Percentiles rank a stretch among this genome's conserved stretches.
These are phyloP conservation scores for Letharia lupina DNA, from an alignment of 495 filamentous ascomycete genomes.

Conservation along the genomic window DNA sequence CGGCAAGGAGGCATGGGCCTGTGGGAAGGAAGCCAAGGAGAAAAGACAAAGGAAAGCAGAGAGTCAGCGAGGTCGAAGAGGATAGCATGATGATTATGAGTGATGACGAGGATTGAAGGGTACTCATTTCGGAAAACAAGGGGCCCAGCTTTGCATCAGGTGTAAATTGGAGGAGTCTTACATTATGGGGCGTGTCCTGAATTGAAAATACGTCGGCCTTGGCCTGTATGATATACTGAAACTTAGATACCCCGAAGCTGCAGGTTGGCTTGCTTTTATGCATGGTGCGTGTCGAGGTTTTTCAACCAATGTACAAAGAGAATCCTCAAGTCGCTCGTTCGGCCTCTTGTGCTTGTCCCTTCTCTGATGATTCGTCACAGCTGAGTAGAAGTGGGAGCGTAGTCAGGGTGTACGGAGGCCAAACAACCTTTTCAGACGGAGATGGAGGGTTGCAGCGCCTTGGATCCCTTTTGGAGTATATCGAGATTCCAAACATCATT, in stretches of 20 bases:
- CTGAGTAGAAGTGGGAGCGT: too few relatives aligned
- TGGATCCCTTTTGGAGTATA: too few relatives aligned
- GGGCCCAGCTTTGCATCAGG: too few relatives aligned
- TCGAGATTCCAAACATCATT: too few relatives aligned
- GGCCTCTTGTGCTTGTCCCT: too few relatives aligned
- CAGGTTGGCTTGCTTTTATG: not conserved
- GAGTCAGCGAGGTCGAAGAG: constrained; percentile 25
- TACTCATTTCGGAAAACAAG: not conserved
- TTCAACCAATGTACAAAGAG: too few relatives aligned
- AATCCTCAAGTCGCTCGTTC: too few relatives aligned
- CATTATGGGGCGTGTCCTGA: too few relatives aligned
- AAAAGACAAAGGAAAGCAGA: constrained; percentile 37
- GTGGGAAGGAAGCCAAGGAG: constrained; percentile 16
- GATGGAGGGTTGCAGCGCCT: too few relatives aligned
- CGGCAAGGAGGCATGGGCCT: constrained; percentile 16
- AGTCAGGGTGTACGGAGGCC: too few relatives aligned
- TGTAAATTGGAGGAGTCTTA: not conserved
- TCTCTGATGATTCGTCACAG: too few relatives aligned
- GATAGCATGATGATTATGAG: constrained; percentile 30
- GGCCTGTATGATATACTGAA: constrained; percentile 4
- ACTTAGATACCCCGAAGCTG: constrained; percentile 1
- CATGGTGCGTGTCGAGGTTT: not conserved
- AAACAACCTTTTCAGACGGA: too few relatives aligned
- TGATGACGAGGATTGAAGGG: constrained; percentile 23
- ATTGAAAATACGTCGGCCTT: not conserved